These are phyloP conservation scores for Hansfordia pulvinata DNA, from an alignment of 2,329 filamentous ascomycete species.

Conservation along the genomic window DNA sequence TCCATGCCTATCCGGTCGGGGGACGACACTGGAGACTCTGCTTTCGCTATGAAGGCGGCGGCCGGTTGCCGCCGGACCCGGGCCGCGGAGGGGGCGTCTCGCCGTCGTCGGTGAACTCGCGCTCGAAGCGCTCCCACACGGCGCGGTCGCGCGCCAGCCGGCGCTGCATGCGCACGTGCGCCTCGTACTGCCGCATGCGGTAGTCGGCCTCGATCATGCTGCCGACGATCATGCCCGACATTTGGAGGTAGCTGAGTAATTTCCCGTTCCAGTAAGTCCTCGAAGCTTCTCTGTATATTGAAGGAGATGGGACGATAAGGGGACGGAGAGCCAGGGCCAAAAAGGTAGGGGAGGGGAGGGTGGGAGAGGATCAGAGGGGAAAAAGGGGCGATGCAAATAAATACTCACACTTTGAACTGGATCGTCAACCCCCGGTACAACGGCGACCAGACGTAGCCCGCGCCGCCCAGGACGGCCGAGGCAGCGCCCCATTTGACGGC, in stretches of 20 bases:
- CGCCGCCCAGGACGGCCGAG: conserved; percentile 44
- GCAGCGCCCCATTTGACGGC: conserved; percentile 62
- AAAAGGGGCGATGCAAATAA: conserved; percentile 1
- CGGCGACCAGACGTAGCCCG: conserved; percentile 53
- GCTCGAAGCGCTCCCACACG: conserved; percentile 54
- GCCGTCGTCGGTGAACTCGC: conserved; percentile 37
- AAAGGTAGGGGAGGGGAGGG: not conserved
- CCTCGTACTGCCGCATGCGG: conserved; percentile 53
- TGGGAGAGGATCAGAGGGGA: conserved; percentile 1
- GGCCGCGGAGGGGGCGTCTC: conserved; percentile 13
- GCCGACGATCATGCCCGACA: conserved; percentile 75
- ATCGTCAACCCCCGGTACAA: conserved; percentile 59
- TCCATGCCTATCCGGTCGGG: too few relatives aligned
- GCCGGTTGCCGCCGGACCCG: too few relatives aligned
- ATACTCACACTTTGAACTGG: conserved; percentile 62
- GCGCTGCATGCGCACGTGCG: conserved; percentile 48
- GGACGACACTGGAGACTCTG: too few relatives aligned
- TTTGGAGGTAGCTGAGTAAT: conserved; percentile 55
- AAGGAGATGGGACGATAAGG: too few relatives aligned
- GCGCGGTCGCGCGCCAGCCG: conserved; percentile 50
- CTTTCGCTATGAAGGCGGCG: conserved; percentile 3
- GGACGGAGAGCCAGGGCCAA: conserved; percentile 1
- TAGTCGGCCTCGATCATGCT: conserved; percentile 64
- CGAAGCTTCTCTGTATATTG: too few relatives aligned
- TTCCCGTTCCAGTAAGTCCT: too few relatives aligned